Percentiles rank a stretch among this genome's conserved stretches.
phyloP scores from a whole-genome alignment of 2,329 filamentous ascomycete species.

The Boeremia exigua region DNA sequence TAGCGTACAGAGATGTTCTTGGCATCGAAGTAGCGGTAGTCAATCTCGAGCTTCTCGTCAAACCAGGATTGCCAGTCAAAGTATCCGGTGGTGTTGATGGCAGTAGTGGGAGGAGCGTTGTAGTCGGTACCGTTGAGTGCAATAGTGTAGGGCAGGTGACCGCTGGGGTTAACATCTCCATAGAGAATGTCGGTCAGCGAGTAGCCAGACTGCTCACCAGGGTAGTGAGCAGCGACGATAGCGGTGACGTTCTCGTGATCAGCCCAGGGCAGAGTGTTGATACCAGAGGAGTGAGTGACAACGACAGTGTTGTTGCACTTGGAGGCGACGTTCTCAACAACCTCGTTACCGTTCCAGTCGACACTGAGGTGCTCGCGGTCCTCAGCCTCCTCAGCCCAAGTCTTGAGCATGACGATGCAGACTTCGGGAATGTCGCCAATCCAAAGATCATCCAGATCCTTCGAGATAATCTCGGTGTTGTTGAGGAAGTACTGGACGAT shows the following conservation, averaged over 20 bases:
- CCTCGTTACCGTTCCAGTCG: slow-evolving; percentile 50
- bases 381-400: slow-evolving; percentile 54
- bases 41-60: slow-evolving; percentile 71
- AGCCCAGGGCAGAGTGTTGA: slow-evolving; percentile 52
- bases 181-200: slow-evolving; percentile 63
- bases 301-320: slow-evolving; percentile 61
- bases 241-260: slow-evolving; percentile 52
- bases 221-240: slow-evolving; percentile 51
- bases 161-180: slow-evolving; percentile 77
- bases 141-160: slow-evolving; percentile 86
- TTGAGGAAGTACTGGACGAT: slow-evolving; percentile 56
- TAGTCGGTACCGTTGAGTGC: slow-evolving; percentile 76
- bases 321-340: slow-evolving; percentile 55
- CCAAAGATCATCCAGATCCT: slow-evolving; percentile 34
- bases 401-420: slow-evolving; percentile 67
- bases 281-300: slow-evolving; percentile 53
- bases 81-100: slow-evolving; percentile 48
- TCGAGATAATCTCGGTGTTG: slow-evolving; percentile 49
- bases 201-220: slow-evolving; percentile 52
- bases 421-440: slow-evolving; percentile 51
- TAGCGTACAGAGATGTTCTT: slow-evolving; percentile 70
- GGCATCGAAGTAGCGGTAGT: slow-evolving; percentile 78
- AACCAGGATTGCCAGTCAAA: slow-evolving; percentile 60
- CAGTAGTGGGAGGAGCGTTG: slow-evolving; percentile 48
- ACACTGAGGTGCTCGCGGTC: slow-evolving; percentile 50